Percentiles rank a stretch among this genome's conserved stretches.
These are phyloP conservation scores for Ceratobasidium papillatum DNA, from an alignment of 1,284 basidiomycete species.

Conservation along the genomic window DNA sequence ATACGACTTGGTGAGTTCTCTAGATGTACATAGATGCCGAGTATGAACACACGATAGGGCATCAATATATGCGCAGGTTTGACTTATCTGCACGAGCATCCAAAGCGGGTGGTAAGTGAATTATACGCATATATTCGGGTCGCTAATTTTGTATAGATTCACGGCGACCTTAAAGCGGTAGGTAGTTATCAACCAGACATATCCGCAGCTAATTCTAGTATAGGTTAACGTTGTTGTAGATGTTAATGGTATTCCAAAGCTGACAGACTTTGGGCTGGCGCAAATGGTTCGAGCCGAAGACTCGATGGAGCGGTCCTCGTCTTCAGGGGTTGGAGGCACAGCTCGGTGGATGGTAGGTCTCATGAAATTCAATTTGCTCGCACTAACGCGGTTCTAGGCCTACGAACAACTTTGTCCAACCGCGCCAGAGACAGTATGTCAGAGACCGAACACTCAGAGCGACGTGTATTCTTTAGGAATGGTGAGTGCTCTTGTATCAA, in stretches of 20 bases:
- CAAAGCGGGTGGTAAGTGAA: slow-evolving; percentile 20
- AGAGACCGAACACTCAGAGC: slow-evolving; percentile 13
- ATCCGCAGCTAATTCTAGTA: not conserved
- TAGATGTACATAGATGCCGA: not conserved
- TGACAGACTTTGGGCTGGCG: slow-evolving; percentile 34
- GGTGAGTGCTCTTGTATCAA: not conserved
- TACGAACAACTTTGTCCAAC: slow-evolving; percentile 12
- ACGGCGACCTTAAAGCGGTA: slow-evolving; percentile 33
- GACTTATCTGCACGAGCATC: slow-evolving; percentile 26
- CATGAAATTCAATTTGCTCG: not conserved
- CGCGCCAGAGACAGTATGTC: not conserved
- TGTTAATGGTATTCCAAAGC: slow-evolving; percentile 22
- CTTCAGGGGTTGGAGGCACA: slow-evolving; percentile 18
- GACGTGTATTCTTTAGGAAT: slow-evolving; percentile 31
- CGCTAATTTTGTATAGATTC: not conserved
- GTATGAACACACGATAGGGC: not conserved
- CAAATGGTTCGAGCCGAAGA: slow-evolving; percentile 36
- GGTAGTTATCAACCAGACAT: not conserved
- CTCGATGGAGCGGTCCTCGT: slow-evolving; percentile 31
- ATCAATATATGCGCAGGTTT: slow-evolving; percentile 31
- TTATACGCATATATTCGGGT: not conserved
- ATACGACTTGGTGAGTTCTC: not conserved
- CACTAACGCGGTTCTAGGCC: not conserved
- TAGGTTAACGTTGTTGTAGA: slow-evolving; percentile 32
- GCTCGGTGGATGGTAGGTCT: slow-evolving; percentile 29